Evolutionary conservation across 2,329 filamentous ascomycete species (phyloP).

Genomic region (Penicillium sclerotigenum): DNA sequence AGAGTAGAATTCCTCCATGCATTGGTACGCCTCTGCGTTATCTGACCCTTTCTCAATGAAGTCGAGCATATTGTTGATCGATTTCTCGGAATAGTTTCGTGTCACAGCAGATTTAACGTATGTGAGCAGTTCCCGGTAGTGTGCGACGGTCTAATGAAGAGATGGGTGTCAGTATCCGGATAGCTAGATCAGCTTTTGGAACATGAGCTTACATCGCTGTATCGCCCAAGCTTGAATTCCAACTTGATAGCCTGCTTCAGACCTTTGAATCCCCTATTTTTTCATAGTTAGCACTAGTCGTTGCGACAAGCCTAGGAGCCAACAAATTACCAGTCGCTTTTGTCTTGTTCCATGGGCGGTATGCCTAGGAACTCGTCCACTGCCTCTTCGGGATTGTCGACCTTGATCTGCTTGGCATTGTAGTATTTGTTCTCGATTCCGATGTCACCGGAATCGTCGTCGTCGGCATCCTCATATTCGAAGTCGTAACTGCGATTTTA

Average conservation of each 20-base stretch:
- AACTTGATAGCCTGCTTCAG: conserved; percentile 97
- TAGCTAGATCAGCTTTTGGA: neutral
- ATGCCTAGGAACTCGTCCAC: conserved; percentile 91
- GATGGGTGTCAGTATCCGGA: neutral
- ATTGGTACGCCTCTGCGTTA: conserved; percentile 66
- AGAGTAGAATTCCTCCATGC: conserved; percentile 94
- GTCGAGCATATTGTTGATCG: conserved; percentile 98
- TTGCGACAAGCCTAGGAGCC: neutral
- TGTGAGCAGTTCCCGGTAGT: conserved; percentile 91
- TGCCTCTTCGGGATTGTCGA: conserved; percentile 78
- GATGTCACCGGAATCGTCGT: conserved; percentile 81
- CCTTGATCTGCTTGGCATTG: conserved; percentile 96
- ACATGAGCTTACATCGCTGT: conserved; percentile 64
- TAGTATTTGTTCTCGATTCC: conserved; percentile 99
- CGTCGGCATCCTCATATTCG: conserved; percentile 92
- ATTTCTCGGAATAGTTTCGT: conserved; percentile 97
- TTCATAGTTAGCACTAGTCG: conserved; percentile 20
- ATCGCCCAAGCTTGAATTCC: conserved; percentile 87
- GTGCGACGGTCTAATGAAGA: conserved; percentile 69
- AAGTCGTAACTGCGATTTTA: conserved; percentile 71
- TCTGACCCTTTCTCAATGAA: conserved; percentile 91
- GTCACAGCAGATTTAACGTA: conserved; percentile 97
- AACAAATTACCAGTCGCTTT: conserved; percentile 75
- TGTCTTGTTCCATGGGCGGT: conserved; percentile 78
- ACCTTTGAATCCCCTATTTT: conserved; percentile 78